phyloP scores from a whole-genome alignment of 768 basidiomycete species.

The Clathrus columnatus region DNA sequence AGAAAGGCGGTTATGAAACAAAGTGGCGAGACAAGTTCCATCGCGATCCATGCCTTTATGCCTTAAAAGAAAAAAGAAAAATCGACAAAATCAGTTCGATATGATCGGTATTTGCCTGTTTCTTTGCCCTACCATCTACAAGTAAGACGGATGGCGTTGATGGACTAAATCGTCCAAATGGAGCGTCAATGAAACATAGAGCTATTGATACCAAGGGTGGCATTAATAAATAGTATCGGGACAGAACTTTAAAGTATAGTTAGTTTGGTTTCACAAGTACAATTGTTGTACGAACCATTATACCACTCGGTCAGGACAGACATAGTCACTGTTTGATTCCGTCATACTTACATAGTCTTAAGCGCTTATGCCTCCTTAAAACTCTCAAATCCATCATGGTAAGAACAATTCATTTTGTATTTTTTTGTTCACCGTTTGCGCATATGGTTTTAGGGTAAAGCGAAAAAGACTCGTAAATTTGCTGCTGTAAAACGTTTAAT shows the following conservation, averaged over 20 bases:
- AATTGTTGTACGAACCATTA: not conserved
- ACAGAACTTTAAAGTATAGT: not conserved
- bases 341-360: too few species aligned
- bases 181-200: slow-evolving; percentile 53
- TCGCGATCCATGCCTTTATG: slow-evolving; percentile 59
- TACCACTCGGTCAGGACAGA: slow-evolving; percentile 1
- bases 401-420: not conserved
- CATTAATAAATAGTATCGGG: slow-evolving; percentile 1
- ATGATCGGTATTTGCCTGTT: not conserved
- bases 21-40: slow-evolving; percentile 62
- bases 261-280: not conserved
- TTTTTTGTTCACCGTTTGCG: not conserved
- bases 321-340: too few species aligned
- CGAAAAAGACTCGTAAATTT: slow-evolving; percentile 92
- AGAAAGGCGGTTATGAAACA: slow-evolving; percentile 43
- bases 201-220: not conserved
- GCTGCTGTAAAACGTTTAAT: slow-evolving; percentile 89
- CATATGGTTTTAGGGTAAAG: slow-evolving; percentile 53
- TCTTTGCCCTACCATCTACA: slow-evolving; percentile 42
- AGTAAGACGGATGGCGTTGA: slow-evolving; percentile 36
- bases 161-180: slow-evolving; percentile 70
- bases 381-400: not conserved
- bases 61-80: slow-evolving; percentile 17
- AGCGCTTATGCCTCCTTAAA: not conserved
- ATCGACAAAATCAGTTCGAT: not conserved